Percentiles rank a stretch among this genome's conserved stretches.
phyloP scores from a whole-genome alignment of 108 stramenopile species.

The Chaetoceros tenuissimus region DNA sequence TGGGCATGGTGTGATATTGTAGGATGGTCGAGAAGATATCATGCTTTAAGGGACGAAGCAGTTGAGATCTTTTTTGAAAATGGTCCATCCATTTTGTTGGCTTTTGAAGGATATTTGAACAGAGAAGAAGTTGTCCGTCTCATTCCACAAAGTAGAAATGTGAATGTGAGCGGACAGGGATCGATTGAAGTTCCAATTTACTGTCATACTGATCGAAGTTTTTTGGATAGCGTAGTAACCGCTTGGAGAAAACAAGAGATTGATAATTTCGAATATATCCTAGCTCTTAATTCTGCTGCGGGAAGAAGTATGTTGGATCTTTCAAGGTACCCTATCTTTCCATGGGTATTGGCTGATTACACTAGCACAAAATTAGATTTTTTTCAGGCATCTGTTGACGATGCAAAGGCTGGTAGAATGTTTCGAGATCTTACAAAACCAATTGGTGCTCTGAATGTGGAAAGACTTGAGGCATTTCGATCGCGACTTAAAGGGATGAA shows the following conservation, averaged over 20 bases:
- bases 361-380: constrained; percentile 55
- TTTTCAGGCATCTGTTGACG: constrained; percentile 19
- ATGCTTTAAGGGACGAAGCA: constrained; percentile 68
- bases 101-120: constrained; percentile 51
- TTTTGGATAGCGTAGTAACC: constrained; percentile 51
- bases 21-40: constrained; percentile 62
- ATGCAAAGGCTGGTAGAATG: constrained; percentile 13
- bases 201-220: constrained; percentile 72
- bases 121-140: constrained; percentile 65
- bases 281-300: constrained; percentile 89
- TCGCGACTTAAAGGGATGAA: constrained; percentile 76
- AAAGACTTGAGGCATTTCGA: constrained; percentile 79
- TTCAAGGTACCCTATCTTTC: constrained; percentile 98
- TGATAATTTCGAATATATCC: constrained; percentile 93
- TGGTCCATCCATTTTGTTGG: constrained; percentile 47
- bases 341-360: constrained; percentile 93
- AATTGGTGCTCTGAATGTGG: constrained; percentile 88
- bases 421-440: constrained; percentile 95
- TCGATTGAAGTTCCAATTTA: constrained; percentile 16
- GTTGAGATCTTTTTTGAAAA: constrained; percentile 65
- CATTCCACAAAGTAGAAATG: constrained; percentile 29
- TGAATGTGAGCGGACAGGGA: neutral
- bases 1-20: constrained; percentile 51
- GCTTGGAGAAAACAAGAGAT: constrained; percentile 59
- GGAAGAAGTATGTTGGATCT: constrained; percentile 91